phyloP scores from a whole-genome alignment of 176 grass and related monocot species.

The Avena insularis region DNA sequence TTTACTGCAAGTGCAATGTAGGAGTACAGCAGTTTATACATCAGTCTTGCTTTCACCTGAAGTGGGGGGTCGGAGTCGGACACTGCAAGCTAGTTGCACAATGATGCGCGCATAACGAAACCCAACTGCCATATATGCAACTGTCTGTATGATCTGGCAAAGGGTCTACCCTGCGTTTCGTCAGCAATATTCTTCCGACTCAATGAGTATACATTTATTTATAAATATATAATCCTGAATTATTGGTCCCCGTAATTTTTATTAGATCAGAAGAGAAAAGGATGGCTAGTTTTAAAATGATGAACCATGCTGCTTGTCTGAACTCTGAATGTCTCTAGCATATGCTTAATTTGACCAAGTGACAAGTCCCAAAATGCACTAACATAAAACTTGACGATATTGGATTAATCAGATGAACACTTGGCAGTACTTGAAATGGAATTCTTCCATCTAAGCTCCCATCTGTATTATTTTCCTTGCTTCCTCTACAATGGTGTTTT shows the following conservation, averaged over 20 bases:
- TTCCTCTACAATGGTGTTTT: conserved; percentile 25
- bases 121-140: not conserved
- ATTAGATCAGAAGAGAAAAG: not conserved
- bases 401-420: not conserved
- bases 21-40: not conserved
- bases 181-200: not conserved
- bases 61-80: not conserved
- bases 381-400: not conserved
- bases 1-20: not conserved
- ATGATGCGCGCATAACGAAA: not conserved
- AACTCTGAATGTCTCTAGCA: conserved; percentile 8
- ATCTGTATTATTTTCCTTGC: conserved; percentile 3
- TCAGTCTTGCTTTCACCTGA: conserved; percentile 19
- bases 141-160: conserved; percentile 7
- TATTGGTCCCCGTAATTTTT: not conserved
- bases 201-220: not conserved
- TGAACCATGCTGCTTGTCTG: not conserved
- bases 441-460: conserved; percentile 54
- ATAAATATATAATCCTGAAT: conserved; percentile 13
- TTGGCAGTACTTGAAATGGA: conserved; percentile 33
- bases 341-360: conserved; percentile 3
- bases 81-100: conserved; percentile 37
- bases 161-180: not conserved
- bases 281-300: conserved; percentile 1
- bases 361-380: not conserved